Conservation (phyloP, 257 asterid species). For the Jacaranda mimosifolia region DNA sequence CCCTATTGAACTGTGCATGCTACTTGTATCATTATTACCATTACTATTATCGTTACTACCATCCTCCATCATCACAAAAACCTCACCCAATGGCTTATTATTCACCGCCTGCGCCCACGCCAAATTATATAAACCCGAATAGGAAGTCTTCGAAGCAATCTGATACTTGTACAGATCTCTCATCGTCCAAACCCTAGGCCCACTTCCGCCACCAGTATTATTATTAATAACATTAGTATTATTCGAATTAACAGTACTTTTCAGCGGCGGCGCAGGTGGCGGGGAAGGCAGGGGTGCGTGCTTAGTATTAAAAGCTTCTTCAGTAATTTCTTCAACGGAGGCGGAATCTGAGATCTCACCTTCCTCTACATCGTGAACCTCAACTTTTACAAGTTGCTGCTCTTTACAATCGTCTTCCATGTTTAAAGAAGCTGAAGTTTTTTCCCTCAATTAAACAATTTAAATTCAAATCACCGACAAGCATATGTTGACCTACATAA, state of each 20-base stretch:
- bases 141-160: slow-evolving; percentile 57
- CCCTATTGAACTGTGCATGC: slow-evolving; percentile 24
- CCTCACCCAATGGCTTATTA: slow-evolving; percentile 84
- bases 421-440: slow-evolving; percentile 37
- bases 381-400: slow-evolving; percentile 38
- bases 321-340: slow-evolving; percentile 82
- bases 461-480: slow-evolving; percentile 53
- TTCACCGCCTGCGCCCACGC: slow-evolving; percentile 99
- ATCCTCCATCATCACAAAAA: slow-evolving; percentile 70
- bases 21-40: slow-evolving; percentile 31
- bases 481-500: slow-evolving; percentile 26
- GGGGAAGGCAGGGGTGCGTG: slow-evolving; percentile 41
- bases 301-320: slow-evolving; percentile 62
- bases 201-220: slow-evolving; percentile 46
- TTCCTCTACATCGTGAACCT: slow-evolving; percentile 77
- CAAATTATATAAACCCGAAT: slow-evolving; percentile 76
- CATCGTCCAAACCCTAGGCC: slow-evolving; percentile 84
- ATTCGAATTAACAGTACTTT: slow-evolving; percentile 39
- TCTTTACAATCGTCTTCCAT: slow-evolving; percentile 69
- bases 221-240: slow-evolving; percentile 37
- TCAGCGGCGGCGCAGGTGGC: slow-evolving; percentile 32
- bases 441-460: slow-evolving; percentile 39
- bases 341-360: slow-evolving; percentile 96
- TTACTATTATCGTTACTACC: slow-evolving; percentile 40
- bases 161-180: slow-evolving; percentile 77